Base-by-base conservation (phyloP, 257 asterid species). In the Primulina eburnea region DNA sequence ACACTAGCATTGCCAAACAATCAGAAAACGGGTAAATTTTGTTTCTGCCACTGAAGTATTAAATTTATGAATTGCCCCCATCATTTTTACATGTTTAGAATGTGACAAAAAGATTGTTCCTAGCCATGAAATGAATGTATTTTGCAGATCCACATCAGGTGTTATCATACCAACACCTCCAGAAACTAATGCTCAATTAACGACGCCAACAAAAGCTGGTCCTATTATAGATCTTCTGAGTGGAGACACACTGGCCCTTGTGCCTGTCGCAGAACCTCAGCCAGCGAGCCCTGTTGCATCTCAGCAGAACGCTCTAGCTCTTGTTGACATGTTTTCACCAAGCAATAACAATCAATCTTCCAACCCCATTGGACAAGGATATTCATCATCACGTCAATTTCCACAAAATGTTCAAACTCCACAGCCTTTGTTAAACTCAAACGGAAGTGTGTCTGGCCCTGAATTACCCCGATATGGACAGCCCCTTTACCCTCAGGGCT, bases 181-280 rank as follows among this genome's bases (percentile, higher is more conserved):
- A 10, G 64, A 82, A 60, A 68, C 81, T 76, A 82, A 78, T 67
- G 83, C 85, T 76, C 82, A 79, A 73, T 68, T 82, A 70, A 37
- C 86, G 59, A 78, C 94, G 61, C 89, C 90, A 37, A 47, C 78
- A 28, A 86, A 79, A 63, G 82, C 82, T 64, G 82, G 69, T 64
- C 83, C 91, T 9, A 86, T 85, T 73, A 85, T 88, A 62, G 99
- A 94, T 84, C 98, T 94, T 81, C 84, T 94, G 79, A 94, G 98
- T 68, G 99, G 99, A 78, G 99, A 94, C 57, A 74, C 87, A 4
- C 65, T 89, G 83, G 97, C 97, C 58, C 84, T 91, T 73, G 99
- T 91, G 72, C 96, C 99, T 17, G 87, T 90, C 30, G 88, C 90
- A 72, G 90, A 81, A 77, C 87, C 92, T 68, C 96, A 88, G 81